Evolutionary conservation across 371 early-diverging fungal genomes (phyloP), one percentile per base, ranked within the genome.

Genomic region (Quaeritorhiza haematococci): DNA sequence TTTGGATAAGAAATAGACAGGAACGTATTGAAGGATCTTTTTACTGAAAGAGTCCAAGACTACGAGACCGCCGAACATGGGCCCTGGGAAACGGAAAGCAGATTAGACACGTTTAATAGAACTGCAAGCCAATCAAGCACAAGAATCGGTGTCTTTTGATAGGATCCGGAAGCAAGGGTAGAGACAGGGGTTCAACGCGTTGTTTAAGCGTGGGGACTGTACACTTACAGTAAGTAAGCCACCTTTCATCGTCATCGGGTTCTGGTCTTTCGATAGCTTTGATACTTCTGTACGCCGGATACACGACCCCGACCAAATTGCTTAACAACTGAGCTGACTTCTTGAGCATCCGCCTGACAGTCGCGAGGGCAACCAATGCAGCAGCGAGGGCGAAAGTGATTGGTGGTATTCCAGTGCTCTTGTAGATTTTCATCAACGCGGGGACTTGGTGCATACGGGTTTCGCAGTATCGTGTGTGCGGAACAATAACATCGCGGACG

Each of bases 221-320:
- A 53, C 13, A 60, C 70, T 62, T 56, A 75, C 77, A 76, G 53
- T 76, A 76, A n/a, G 74, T 74, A 51, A 73, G 53, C 71, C 70
- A 69, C 48, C 71, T 33, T 60, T 73, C 74, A 55, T 73, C 76
- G 41, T 76, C 74, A 47, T 74, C 67, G 23, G 44, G 38, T 19
- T 58, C 43, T 10, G 74, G 73, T 24, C 65, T 43, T 59, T 76
- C 77, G 19, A 76, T 55, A 10, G 74, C 74, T 26, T 53, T 52
- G 30, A 76, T 34, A 26, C 64, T 59, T 51, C 35, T 44, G 21
- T 63, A 69, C 1, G 63, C 66, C 21, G 77, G 77, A 50, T 67
- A 69, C 3, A 70, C 33, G 2, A 69, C 67, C 15, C 74, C 77
- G 26, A 72, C 50, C n/a, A 70, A 38, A 52, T 70, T 69, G 19